Evolutionary conservation across 805 yeast genomes (phyloP).

Genomic region (Candida germanica): DNA sequence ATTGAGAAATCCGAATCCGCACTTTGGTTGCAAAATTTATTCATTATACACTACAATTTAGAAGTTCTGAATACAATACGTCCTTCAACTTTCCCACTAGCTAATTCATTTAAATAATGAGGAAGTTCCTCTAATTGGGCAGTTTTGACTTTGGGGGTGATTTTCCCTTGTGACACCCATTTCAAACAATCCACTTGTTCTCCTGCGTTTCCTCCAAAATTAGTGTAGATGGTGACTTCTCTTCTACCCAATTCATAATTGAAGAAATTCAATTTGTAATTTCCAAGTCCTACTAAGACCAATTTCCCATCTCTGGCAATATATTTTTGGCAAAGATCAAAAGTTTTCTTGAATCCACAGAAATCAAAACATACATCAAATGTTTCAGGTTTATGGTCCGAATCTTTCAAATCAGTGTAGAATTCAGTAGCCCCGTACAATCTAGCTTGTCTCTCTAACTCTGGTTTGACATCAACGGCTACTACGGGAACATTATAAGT

Average conservation of each 20-base stretch:
- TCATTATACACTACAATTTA: slow-evolving; percentile 2
- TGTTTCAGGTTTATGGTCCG: slow-evolving; percentile 25
- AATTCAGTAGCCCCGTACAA: slow-evolving; percentile 42
- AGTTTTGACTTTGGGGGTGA: slow-evolving; percentile 33
- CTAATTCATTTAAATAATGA: slow-evolving; percentile 30
- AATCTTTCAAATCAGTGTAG: slow-evolving; percentile 25
- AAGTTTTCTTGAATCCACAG: slow-evolving; percentile 32
- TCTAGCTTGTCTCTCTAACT: slow-evolving; percentile 23
- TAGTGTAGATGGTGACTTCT: slow-evolving; percentile 38
- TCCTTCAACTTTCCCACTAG: slow-evolving; percentile 38
- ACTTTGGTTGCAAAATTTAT: background rate
- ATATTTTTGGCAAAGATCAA: slow-evolving; percentile 26
- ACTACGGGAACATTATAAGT: slow-evolving; percentile 32
- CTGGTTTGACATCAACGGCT: slow-evolving; percentile 31
- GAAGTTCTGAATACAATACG: slow-evolving; percentile 35
- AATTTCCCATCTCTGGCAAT: slow-evolving; percentile 36
- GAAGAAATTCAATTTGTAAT: slow-evolving; percentile 24
- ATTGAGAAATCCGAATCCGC: slow-evolving; percentile 1
- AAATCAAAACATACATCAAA: slow-evolving; percentile 42
- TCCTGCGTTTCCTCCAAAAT: slow-evolving; percentile 43
- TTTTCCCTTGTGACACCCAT: slow-evolving; percentile 38
- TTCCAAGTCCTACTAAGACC: slow-evolving; percentile 44
- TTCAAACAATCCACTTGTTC: slow-evolving; percentile 44
- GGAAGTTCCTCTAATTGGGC: slow-evolving; percentile 36
- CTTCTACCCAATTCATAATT: slow-evolving; percentile 38